Evolutionary conservation across 306 rosid genomes (phyloP).

Genomic region (Leucaena leucocephala): DNA sequence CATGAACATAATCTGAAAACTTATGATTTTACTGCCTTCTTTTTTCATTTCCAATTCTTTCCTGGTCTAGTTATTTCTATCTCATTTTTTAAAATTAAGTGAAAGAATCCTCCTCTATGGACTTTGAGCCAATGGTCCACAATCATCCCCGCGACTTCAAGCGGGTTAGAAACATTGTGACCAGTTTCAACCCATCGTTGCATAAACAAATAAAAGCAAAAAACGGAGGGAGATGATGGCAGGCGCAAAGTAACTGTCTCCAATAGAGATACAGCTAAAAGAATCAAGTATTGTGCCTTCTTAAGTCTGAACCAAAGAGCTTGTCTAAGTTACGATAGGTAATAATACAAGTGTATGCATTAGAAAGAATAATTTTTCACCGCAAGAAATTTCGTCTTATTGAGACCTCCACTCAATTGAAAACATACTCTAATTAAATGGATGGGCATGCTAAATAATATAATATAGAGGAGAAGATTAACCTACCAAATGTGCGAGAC

Average conservation of each 20-base stretch:
- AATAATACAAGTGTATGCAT: background rate
- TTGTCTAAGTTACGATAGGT: slow-evolving; percentile 25
- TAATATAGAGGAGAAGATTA: slow-evolving; percentile 26
- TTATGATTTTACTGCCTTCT: background rate
- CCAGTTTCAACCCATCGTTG: background rate
- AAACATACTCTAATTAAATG: slow-evolving; percentile 12
- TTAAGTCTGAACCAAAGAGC: background rate
- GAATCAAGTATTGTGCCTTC: background rate
- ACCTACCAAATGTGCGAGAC: slow-evolving; percentile 57
- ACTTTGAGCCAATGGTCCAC: background rate
- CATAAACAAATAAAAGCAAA: background rate
- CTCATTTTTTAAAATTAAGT: background rate
- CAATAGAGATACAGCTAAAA: background rate
- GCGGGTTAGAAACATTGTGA: background rate
- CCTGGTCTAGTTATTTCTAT: background rate
- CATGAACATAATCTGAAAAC: background rate
- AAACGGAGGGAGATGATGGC: background rate
- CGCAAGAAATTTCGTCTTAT: slow-evolving; percentile 1
- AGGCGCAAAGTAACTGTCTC: background rate
- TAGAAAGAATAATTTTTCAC: slow-evolving; percentile 20
- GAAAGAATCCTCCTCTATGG: background rate
- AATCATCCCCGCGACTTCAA: background rate
- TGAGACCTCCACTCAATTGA: background rate
- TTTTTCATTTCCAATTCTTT: background rate
- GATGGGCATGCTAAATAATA: background rate